Base-by-base conservation (phyloP, 2,329 filamentous ascomycete species). In the Blastomyces emzantsi region DNA sequence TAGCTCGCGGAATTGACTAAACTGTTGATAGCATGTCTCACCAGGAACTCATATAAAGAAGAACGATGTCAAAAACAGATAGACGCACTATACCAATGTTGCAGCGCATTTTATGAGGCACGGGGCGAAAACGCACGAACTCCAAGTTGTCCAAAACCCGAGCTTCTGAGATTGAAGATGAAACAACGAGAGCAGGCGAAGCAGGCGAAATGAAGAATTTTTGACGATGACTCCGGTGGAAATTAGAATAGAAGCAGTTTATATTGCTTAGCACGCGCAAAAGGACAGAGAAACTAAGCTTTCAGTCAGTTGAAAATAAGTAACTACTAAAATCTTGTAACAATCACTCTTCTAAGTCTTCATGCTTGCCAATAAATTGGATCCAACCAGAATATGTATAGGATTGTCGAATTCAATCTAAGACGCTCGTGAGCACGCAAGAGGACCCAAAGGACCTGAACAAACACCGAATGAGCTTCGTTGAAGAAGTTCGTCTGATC, bases 391-490 rank as follows among this genome's bases (percentile, higher is more conserved):
- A 82, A 79, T 81, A 84, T 81, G 52, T 55, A 55, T 55, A 87
- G 85, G 84, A 89, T 86, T 85, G 87, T 82, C 81, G 80, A 78
- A 77, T 81, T 81, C 85, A 81, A 75, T 89, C 90, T 95, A 90
- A 89, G 93, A 89, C 90, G 83, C 90, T 92, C 90, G 87, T 92
- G 92, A 99, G 94, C 94, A 90, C 93, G 92, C 90, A 81, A 81
- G 80, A 89, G 92, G 90, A 84, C 82, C 88, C 79, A 82, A 77
- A 77, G 82, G 87, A 88, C 85, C 90, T 95, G 90, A 90, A 90
- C 87, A 92, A 91, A 89, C 85, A 97, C 84, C 90, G 90, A 92
- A 74, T 75, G 74, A 67, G 71, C 75, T 72, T 73, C 70, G 69
- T 64, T 68, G 64, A 67, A 75, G 65, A 67, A 75, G 77, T 56